Evolutionary conservation across 2,329 filamentous ascomycete species (phyloP), one percentile per base, ranked within the genome.

Genomic region (Colletotrichum liriopes): DNA sequence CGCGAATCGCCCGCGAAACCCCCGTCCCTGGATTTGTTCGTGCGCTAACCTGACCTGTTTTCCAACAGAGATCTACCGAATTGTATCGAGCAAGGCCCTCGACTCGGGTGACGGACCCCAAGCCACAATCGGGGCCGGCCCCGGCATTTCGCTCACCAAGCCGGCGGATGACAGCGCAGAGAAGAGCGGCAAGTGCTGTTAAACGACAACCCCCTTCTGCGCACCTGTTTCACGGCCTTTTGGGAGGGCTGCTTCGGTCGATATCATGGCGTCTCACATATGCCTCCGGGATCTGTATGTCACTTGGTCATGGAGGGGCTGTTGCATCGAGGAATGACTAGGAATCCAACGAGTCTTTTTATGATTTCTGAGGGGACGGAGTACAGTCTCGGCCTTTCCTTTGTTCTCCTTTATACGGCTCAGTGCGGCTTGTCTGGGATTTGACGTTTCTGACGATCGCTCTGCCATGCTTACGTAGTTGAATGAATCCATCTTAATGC

Each of bases 21-120:
- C 45, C 12, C 14, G 5, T 56, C 26, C 45, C 51, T 52, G 41
- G 47, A 16, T 39, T 29, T 26, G 47, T 20, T 39, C 23, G 35
- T 35, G 29, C 41, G 63, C 58, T 69, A 29, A 69, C 65, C 6
- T 43, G 26, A 37, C 60, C 37, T 43, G 23, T 51, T 6, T 76
- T 61, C 55, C 59, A 61, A 60, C 82, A 98, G 96, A 99, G 89
- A 99, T 99, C 87, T 99, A 98, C 90, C 94, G 95, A 81, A 99
- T 99, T 79, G 96, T 99, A 76, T 98, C 96, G 69, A 96, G 93
- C 90, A 98, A 98, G 89, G 94, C 95, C 52, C 91, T 98, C 79
- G 96, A 98, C 82, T 94, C 93, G 80, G 94, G 94, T 80, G 95
- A 98, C 78, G 90, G 91, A 74, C 89, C 92, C 75, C 93, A 94